Evolutionary conservation across 257 asterid species (phyloP), one percentile per base, ranked within the genome.

Genomic region (Penstemon barbatus): DNA sequence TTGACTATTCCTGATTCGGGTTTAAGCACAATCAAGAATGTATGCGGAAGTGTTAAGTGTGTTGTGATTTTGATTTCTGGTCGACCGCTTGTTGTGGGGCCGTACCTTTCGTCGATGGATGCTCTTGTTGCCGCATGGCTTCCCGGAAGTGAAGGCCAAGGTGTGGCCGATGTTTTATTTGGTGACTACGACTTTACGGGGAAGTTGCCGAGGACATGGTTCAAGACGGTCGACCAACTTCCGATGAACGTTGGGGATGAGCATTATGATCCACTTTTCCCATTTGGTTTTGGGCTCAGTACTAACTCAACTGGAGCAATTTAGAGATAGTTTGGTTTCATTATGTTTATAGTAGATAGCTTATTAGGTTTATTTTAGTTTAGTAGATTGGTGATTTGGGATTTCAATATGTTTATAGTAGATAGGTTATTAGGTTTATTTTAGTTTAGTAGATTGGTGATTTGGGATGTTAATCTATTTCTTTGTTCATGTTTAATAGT

Each of bases 81-180:
- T 25, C 33, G 33, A 3, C 91, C 91, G 0, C 40, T 85, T 18
- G 83, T 79, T 61, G n/a, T 83, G 0, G 64, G 79, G 67, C 86
- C 88, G 0, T 57, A 82, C 40, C 69, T 86, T 15, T 5, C 42
- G 0, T 7, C 15, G 0, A 75, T 85, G 7, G 86, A 85, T 43
- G 84, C 85, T 1, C 46, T 87, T 6, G 86, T 87, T 36, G 92
- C 89, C 5, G 89, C 92, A 0, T 83, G 95, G 95, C 61, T 87
- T 4, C 95, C 95, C 0, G 91, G 95, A 0, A 70, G 73, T 3
- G 89, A 85, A 63, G 95, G 92, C 8, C 74, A 80, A 38, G 91
- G 95, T 0, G 80, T 87, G 37, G 75, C 86, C 0, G 89, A 87
- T 72, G 85, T 81, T 3, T 63, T 87, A 1, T 87, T 76, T 52